A percentile compares a stretch with the other conserved stretches of the same genome.
Evolutionary conservation across 1,284 basidiomycete genomes (phyloP).

Genomic region (Bjerkandera adusta): DNA sequence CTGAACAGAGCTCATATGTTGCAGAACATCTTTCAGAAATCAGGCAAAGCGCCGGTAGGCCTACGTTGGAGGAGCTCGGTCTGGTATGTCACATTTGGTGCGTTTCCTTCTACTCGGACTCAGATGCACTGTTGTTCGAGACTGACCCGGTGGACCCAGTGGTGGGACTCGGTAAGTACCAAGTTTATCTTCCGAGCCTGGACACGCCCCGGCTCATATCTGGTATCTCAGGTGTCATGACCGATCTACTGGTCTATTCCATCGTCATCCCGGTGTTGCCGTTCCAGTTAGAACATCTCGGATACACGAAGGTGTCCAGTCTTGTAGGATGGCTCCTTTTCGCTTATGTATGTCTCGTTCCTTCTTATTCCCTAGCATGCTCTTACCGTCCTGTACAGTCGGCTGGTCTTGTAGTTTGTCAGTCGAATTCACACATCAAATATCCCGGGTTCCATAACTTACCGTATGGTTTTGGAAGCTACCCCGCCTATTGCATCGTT

Average conservation of each 20-base stretch:
- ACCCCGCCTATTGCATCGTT: constrained; percentile 70
- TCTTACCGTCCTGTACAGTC: constrained; percentile 23
- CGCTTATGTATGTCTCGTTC: constrained; percentile 45
- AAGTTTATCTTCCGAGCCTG: background rate
- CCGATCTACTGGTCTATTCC: constrained; percentile 66
- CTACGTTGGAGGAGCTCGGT: constrained; percentile 30
- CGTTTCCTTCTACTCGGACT: too few species aligned
- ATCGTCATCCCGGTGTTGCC: constrained; percentile 76
- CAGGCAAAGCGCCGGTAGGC: constrained; percentile 26
- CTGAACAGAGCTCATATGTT: too few species aligned
- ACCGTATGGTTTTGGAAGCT: constrained; percentile 34
- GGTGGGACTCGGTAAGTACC: constrained; percentile 34
- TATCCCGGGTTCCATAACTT: background rate
- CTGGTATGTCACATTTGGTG: constrained; percentile 30
- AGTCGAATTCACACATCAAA: background rate
- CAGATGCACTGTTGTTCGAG: background rate
- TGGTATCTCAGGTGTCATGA: constrained; percentile 50
- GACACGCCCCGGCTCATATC: background rate
- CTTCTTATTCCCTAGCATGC: background rate
- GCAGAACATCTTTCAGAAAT: too few species aligned
- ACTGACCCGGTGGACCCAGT: constrained; percentile 20
- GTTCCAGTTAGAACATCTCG: constrained; percentile 61
- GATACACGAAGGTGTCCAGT: constrained; percentile 51
- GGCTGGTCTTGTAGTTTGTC: constrained; percentile 32
- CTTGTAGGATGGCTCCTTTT: constrained; percentile 71